Percentiles rank a stretch among this genome's conserved stretches.
phyloP scores from a whole-genome alignment of 805 yeast species.

The Cyberlindnera saturnus region DNA sequence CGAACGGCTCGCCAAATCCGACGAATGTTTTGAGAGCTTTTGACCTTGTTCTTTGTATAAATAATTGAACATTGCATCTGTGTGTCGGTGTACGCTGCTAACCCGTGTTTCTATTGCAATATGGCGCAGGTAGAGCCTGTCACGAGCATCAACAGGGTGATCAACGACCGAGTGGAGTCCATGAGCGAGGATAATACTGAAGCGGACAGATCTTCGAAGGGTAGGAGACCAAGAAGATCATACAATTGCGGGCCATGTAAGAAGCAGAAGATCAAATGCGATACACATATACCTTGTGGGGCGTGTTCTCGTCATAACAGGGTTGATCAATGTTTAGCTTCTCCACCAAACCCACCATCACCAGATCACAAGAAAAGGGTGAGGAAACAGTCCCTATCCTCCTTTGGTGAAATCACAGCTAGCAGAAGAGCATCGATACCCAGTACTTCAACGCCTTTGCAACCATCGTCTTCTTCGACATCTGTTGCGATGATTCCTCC shows the following conservation, averaged over 20 bases:
- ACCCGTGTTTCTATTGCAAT: too few species aligned
- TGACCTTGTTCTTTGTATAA: background rate
- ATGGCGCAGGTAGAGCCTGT: background rate
- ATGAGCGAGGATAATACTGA: background rate
- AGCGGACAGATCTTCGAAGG: background rate
- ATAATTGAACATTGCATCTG: too few species aligned
- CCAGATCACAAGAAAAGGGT: constrained; percentile 27
- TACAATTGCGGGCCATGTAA: constrained; percentile 54
- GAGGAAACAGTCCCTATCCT: constrained; percentile 11
- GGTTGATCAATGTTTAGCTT: constrained; percentile 30
- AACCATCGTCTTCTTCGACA: too few species aligned
- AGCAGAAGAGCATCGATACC: too few species aligned
- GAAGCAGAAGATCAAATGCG: constrained; percentile 48
- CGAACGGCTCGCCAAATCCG: background rate
- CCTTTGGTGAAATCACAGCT: constrained; percentile 5
- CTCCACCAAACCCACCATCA: constrained; percentile 41
- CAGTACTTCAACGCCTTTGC: too few species aligned
- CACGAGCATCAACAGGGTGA: constrained; percentile 1
- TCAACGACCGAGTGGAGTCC: background rate
- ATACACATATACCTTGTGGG: constrained; percentile 41
- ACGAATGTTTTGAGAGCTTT: background rate
- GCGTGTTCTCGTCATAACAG: constrained; percentile 37
- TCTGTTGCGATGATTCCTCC: background rate
- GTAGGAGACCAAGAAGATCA: constrained; percentile 34
- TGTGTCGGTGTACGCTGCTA: background rate